phyloP scores from a whole-genome alignment of 2,329 filamentous ascomycete species.

The Aspergillus niger region DNA sequence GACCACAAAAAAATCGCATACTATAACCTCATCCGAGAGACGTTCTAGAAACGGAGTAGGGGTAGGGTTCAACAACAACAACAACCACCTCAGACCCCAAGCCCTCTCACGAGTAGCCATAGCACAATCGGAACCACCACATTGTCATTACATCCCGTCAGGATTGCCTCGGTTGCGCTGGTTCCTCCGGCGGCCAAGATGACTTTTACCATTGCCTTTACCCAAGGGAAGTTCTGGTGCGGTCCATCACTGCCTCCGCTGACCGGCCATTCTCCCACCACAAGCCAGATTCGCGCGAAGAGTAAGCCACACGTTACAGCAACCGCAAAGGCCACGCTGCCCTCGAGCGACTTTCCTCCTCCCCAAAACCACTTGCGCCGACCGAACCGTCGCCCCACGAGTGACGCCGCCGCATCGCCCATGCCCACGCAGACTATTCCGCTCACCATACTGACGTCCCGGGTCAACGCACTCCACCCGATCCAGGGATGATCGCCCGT shows the following conservation, averaged over 20 bases:
- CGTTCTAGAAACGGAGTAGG: too few species aligned
- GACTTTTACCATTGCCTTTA: conserved; percentile 57
- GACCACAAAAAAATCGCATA: not conserved
- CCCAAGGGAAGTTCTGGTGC: conserved; percentile 29
- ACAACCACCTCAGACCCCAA: conserved; percentile 46
- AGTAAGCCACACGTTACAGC: conserved; percentile 77
- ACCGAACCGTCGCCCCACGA: conserved; percentile 85
- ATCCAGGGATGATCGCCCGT: conserved; percentile 56
- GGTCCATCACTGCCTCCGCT: conserved; percentile 19
- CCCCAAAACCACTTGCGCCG: conserved; percentile 94
- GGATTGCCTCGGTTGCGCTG: conserved; percentile 89
- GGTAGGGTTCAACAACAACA: not conserved
- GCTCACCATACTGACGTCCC: conserved; percentile 86
- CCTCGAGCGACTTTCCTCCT: conserved; percentile 93
- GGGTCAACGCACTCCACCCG: conserved; percentile 73
- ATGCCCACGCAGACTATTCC: conserved; percentile 94
- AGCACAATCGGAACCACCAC: conserved; percentile 91
- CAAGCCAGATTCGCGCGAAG: conserved; percentile 71
- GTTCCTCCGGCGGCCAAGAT: conserved; percentile 73
- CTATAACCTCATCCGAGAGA: too few species aligned
- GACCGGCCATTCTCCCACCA: conserved; percentile 68
- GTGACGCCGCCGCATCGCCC: conserved; percentile 87
- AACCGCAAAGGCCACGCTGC: conserved; percentile 73
- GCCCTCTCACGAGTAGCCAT: conserved; percentile 85
- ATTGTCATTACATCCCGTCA: conserved; percentile 98